These are phyloP conservation scores for Aegilops longissima DNA, from an alignment of 176 grass and related monocot genomes.

Conservation along the genomic window DNA sequence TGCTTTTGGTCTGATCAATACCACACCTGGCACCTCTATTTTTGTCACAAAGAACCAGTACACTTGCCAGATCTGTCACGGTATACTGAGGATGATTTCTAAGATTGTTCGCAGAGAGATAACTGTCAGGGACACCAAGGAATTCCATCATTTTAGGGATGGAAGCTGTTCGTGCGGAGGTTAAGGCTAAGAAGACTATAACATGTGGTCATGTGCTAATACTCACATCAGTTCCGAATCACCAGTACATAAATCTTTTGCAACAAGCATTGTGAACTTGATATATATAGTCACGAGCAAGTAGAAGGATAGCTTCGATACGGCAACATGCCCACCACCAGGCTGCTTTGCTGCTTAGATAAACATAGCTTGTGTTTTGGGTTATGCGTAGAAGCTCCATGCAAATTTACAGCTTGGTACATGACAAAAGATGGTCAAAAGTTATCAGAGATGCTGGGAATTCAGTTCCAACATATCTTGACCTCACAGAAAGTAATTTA, in stretches of 20 bases:
- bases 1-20: slow-evolving; percentile 92
- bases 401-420: slow-evolving; percentile 8
- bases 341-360: slow-evolving; percentile 23
- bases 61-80: slow-evolving; percentile 83
- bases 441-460: neutral
- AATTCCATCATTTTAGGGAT: slow-evolving; percentile 87
- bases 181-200: slow-evolving; percentile 36
- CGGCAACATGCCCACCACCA: slow-evolving; percentile 12
- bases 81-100: slow-evolving; percentile 63
- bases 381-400: slow-evolving; percentile 9
- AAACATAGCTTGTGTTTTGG: slow-evolving; percentile 3
- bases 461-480: slow-evolving; percentile 9
- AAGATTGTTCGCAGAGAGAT: slow-evolving; percentile 81
- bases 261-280: slow-evolving; percentile 8
- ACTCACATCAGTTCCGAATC: neutral
- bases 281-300: neutral
- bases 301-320: slow-evolving; percentile 4
- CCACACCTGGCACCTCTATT: slow-evolving; percentile 69
- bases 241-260: slow-evolving; percentile 4
- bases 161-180: slow-evolving; percentile 79
- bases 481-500: slow-evolving; percentile 25
- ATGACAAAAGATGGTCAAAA: neutral
- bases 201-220: slow-evolving; percentile 1
- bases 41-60: slow-evolving; percentile 85
- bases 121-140: slow-evolving; percentile 68